Percentiles rank a stretch among this genome's conserved stretches.
These are phyloP conservation scores for Aspergillus sp. DNA, from an alignment of 2,329 filamentous ascomycete genomes.

Conservation along the genomic window DNA sequence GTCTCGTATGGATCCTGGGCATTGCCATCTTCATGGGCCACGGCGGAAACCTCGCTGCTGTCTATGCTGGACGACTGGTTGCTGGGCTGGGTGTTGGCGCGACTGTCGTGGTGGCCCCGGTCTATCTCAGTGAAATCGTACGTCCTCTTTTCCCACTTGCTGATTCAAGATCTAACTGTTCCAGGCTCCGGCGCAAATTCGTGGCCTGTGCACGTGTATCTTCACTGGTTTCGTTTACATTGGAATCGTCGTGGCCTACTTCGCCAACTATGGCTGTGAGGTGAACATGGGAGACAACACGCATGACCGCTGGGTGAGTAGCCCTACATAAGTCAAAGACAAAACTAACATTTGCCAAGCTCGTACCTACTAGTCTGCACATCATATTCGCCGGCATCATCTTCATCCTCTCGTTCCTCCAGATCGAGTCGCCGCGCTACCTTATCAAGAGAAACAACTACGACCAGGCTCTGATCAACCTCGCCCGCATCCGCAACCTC, in stretches of 20 bases:
- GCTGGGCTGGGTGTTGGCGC: conserved; percentile 46
- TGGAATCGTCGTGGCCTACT: conserved; percentile 77
- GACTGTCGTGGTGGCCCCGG: conserved; percentile 53
- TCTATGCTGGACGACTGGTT: conserved; percentile 47
- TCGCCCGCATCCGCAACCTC: conserved; percentile 60
- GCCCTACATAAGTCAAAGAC: not conserved
- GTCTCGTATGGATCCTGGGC: conserved; percentile 43
- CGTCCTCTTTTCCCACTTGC: conserved; percentile 5
- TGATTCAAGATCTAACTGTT: not conserved
- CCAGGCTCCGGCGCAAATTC: conserved; percentile 61
- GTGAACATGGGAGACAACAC: conserved; percentile 50
- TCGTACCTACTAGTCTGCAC: conserved; percentile 70
- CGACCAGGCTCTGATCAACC: conserved; percentile 46
- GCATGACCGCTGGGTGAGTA: conserved; percentile 49
- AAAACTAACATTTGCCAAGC: conserved; percentile 13
- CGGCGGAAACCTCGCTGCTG: conserved; percentile 37
- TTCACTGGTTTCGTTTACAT: conserved; percentile 73
- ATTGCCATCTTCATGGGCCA: conserved; percentile 47
- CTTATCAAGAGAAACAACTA: conserved; percentile 64
- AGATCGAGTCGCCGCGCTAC: conserved; percentile 69
- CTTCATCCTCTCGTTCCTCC: conserved; percentile 66
- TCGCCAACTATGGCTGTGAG: conserved; percentile 66
- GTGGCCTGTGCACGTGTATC: conserved; percentile 71
- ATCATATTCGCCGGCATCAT: conserved; percentile 76
- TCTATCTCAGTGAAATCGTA: conserved; percentile 70